These are phyloP conservation scores for Fusarium sp. DNA, from an alignment of 2,329 filamentous ascomycete genomes.

Conservation along the genomic window DNA sequence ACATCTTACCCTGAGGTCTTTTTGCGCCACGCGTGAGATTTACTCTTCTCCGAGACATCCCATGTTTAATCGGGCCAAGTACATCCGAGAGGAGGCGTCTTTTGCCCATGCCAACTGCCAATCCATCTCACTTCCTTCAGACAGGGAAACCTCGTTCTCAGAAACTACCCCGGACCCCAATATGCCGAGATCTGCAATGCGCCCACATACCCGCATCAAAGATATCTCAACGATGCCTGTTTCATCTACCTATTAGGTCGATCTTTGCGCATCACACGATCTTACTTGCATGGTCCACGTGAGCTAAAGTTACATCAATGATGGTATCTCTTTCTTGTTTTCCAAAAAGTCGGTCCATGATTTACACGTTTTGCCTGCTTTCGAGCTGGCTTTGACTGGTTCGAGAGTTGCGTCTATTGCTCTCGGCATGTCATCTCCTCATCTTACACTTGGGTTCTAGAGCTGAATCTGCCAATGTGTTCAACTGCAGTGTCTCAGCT, in stretches of 20 bases:
- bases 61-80: conserved; percentile 22
- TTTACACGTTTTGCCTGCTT: not conserved
- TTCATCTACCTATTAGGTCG: conserved; percentile 18
- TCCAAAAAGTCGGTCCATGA: not conserved
- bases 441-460: conserved; percentile 8
- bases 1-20: not conserved
- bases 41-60: conserved; percentile 26
- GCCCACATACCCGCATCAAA: conserved; percentile 8
- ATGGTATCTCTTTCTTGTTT: conserved; percentile 2
- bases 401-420: not conserved
- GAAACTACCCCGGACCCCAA: conserved; percentile 14
- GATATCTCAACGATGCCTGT: conserved; percentile 17
- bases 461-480: conserved; percentile 1
- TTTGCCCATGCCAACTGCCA: conserved; percentile 35
- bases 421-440: not conserved
- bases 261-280: conserved; percentile 22
- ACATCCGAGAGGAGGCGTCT: conserved; percentile 15
- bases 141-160: not conserved
- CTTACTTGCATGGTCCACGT: conserved; percentile 25
- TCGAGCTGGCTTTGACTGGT: not conserved
- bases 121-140: conserved; percentile 2
- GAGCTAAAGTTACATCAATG: conserved; percentile 25
- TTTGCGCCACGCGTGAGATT: not conserved
- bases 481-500: conserved; percentile 19
- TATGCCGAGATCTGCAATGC: conserved; percentile 30